These are phyloP conservation scores for Chytriomyces hyalinus DNA, from an alignment of 192 early-diverging fungal genomes.

Conservation along the genomic window DNA sequence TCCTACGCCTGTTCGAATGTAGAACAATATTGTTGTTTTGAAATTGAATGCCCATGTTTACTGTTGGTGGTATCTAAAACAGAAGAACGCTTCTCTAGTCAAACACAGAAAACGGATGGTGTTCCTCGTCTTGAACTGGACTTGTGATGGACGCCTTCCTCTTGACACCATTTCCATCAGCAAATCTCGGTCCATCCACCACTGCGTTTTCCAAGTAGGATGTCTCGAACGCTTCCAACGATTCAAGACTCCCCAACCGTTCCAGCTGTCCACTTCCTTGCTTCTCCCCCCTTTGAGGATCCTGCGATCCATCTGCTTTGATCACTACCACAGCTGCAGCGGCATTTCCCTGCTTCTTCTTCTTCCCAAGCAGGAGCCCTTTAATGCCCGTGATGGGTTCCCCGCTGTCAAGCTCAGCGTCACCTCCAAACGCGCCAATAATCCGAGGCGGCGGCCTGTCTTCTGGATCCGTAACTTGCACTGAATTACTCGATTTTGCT, in stretches of 20 bases:
- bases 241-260: not conserved
- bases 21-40: too few relatives aligned
- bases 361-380: not conserved
- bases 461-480: too few relatives aligned
- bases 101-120: conserved; percentile 21
- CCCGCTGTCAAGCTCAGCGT: not conserved
- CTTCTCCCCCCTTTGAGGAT: not conserved
- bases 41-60: not conserved
- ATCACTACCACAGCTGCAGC: conserved; percentile 7
- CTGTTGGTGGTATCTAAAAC: not conserved
- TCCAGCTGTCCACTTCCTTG: not conserved
- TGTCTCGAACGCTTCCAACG: conserved; percentile 4
- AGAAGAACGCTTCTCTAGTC: not conserved
- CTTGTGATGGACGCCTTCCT: conserved; percentile 10
- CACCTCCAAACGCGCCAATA: conserved; percentile 24
- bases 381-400: conserved; percentile 5
- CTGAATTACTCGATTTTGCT: too few relatives aligned
- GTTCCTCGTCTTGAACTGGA: not conserved
- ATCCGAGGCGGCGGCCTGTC: conserved; percentile 8
- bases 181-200: not conserved
- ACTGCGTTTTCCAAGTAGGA: not conserved
- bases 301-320: not conserved
- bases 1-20: too few relatives aligned
- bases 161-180: not conserved
- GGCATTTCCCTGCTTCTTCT: not conserved